Evolutionary conservation across 345 rosid genomes (phyloP).

Genomic region (Acer saccharum): DNA sequence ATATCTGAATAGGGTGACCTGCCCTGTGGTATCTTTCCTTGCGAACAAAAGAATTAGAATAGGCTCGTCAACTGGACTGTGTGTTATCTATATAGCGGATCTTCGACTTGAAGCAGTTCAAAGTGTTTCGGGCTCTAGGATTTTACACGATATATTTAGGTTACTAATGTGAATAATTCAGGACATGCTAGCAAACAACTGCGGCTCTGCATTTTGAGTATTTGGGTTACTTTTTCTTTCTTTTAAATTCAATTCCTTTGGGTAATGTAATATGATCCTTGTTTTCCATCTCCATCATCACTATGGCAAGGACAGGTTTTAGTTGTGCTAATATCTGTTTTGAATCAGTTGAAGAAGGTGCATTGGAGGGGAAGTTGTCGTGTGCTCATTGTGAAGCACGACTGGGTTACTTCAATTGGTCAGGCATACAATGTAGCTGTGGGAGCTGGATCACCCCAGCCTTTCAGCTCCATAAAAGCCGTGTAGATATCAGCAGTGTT

Average conservation of each 20-base stretch:
- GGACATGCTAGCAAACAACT: neutral
- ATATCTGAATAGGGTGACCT: no score
- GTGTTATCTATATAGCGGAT: no score
- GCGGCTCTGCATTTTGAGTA: neutral
- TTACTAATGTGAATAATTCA: neutral
- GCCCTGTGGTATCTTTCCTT: no score
- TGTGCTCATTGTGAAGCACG: constrained; percentile 76
- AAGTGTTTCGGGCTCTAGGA: neutral
- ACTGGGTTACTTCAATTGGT: constrained; percentile 92
- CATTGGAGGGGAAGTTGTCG: constrained; percentile 70
- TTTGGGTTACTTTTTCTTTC: neutral
- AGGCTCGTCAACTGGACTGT: no score
- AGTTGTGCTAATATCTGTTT: constrained; percentile 5
- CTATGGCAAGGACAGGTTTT: neutral
- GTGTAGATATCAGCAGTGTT: constrained; percentile 52
- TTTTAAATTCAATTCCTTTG: neutral
- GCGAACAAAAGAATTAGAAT: no score
- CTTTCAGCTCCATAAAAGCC: constrained; percentile 78
- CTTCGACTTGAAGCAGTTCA: neutral
- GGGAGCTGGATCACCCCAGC: constrained; percentile 95
- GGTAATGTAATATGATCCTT: neutral
- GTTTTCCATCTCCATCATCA: no score
- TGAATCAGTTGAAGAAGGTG: constrained; percentile 65
- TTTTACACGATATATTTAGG: neutral
- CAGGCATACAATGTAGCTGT: constrained; percentile 88